Evolutionary conservation across 2,329 filamentous ascomycete species (phyloP).

Genomic region (Orbilia brochopaga): DNA sequence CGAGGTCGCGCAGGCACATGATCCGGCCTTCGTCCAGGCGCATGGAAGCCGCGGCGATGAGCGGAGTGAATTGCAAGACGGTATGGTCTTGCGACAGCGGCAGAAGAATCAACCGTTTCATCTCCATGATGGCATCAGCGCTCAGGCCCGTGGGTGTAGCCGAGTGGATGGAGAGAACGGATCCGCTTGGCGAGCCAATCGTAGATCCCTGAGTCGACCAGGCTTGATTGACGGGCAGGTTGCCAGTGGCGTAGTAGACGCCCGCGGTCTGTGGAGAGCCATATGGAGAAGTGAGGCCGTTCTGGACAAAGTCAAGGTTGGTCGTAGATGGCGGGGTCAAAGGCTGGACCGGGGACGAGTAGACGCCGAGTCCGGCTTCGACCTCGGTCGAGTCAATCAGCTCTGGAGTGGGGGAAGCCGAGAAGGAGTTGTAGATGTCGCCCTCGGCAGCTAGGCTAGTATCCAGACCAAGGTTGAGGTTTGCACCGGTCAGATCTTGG

Average conservation of each 20-base stretch:
- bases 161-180: constrained; percentile 33
- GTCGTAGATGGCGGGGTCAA: constrained; percentile 42
- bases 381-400: constrained; percentile 42
- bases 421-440: constrained; percentile 46
- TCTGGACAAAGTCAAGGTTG: constrained; percentile 44
- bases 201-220: constrained; percentile 42
- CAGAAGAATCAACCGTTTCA: constrained; percentile 45
- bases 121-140: constrained; percentile 42
- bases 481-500: constrained; percentile 34
- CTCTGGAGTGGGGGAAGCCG: constrained; percentile 45
- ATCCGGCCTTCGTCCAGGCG: constrained; percentile 61
- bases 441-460: constrained; percentile 27
- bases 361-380: constrained; percentile 42
- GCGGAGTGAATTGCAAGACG: constrained; percentile 46
- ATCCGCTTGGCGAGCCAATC: constrained; percentile 41
- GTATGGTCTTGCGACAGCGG: constrained; percentile 42
- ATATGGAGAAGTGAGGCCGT: constrained; percentile 36
- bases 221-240: constrained; percentile 29
- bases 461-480: constrained; percentile 42
- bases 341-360: constrained; percentile 45
- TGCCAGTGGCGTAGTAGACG: constrained; percentile 46
- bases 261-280: constrained; percentile 26
- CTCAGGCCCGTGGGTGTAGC: constrained; percentile 32
- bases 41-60: constrained; percentile 45
- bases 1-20: constrained; percentile 86